These are phyloP conservation scores for Setomelanomma holmii DNA, from an alignment of 2,329 filamentous ascomycete species.

Conservation along the genomic window DNA sequence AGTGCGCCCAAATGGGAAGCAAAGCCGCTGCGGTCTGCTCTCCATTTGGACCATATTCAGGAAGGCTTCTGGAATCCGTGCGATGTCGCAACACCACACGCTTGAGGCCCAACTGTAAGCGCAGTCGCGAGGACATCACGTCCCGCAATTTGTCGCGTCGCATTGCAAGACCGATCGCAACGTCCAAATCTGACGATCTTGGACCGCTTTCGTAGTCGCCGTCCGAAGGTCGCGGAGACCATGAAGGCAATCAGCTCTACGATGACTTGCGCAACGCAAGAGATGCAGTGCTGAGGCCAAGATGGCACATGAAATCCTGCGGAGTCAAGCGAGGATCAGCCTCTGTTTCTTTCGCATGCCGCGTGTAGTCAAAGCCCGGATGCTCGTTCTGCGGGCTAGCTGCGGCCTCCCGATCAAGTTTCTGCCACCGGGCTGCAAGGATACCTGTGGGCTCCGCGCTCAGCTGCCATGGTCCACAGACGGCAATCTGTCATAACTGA, in stretches of 20 bases:
- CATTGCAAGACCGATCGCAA: neutral
- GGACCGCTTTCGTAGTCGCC: neutral
- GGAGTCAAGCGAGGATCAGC: slow-evolving; percentile 9
- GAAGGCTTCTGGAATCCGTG: slow-evolving; percentile 46
- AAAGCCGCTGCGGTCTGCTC: slow-evolving; percentile 41
- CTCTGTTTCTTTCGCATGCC: slow-evolving; percentile 20
- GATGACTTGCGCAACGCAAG: too few relatives aligned
- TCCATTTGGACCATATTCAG: slow-evolving; percentile 32
- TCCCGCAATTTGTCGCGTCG: neutral
- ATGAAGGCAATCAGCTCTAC: neutral
- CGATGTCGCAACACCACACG: slow-evolving; percentile 33
- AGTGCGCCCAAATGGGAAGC: slow-evolving; percentile 36
- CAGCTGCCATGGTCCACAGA: slow-evolving; percentile 38
- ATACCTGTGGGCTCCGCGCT: slow-evolving; percentile 33
- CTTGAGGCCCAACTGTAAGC: slow-evolving; percentile 34
- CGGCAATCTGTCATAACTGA: slow-evolving; percentile 17
- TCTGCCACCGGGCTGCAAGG: slow-evolving; percentile 28
- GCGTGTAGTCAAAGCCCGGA: slow-evolving; percentile 19
- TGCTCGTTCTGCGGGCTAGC: slow-evolving; percentile 14
- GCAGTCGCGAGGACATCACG: slow-evolving; percentile 13
- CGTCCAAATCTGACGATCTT: neutral
- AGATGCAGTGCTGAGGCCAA: neutral
- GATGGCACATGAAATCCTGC: neutral
- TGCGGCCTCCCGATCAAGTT: slow-evolving; percentile 25
- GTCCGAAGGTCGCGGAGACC: neutral